phyloP scores from a whole-genome alignment of 2,329 filamentous ascomycete species.

The Parascedosporium putredinis region DNA sequence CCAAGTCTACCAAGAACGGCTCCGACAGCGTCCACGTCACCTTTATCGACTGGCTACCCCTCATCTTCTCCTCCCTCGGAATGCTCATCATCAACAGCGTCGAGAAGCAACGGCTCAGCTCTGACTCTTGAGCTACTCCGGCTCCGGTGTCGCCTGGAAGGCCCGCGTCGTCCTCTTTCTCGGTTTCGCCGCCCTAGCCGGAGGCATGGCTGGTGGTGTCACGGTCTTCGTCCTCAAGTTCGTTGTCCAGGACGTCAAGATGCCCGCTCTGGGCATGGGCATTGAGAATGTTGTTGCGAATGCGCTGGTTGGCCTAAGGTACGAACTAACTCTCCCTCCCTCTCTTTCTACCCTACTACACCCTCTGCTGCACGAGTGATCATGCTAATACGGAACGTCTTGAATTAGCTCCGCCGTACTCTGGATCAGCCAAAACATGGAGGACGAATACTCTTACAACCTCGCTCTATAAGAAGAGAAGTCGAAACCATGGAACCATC shows the following conservation, averaged over 20 bases:
- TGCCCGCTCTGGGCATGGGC: constrained; percentile 54
- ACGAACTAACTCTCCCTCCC: constrained; percentile 20
- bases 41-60: constrained; percentile 60
- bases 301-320: constrained; percentile 51
- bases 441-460: constrained; percentile 62
- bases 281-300: constrained; percentile 58
- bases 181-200: constrained; percentile 54
- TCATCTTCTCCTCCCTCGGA: constrained; percentile 55
- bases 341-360: neutral
- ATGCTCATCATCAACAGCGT: constrained; percentile 65
- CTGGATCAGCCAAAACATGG: constrained; percentile 63
- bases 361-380: neutral
- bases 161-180: constrained; percentile 57
- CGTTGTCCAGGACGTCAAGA: constrained; percentile 43
- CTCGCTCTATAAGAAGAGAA: constrained; percentile 50
- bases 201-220: constrained; percentile 60
- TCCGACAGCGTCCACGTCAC: constrained; percentile 49
- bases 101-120: constrained; percentile 54
- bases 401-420: constrained; percentile 46
- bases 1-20: constrained; percentile 48
- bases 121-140: constrained; percentile 52
- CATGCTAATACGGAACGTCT: constrained; percentile 11
- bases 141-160: constrained; percentile 57
- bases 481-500: too few relatives aligned
- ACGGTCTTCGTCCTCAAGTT: constrained; percentile 58